Base-by-base conservation (phyloP, 345 rosid genomes). In the Nephelium lappaceum region DNA sequence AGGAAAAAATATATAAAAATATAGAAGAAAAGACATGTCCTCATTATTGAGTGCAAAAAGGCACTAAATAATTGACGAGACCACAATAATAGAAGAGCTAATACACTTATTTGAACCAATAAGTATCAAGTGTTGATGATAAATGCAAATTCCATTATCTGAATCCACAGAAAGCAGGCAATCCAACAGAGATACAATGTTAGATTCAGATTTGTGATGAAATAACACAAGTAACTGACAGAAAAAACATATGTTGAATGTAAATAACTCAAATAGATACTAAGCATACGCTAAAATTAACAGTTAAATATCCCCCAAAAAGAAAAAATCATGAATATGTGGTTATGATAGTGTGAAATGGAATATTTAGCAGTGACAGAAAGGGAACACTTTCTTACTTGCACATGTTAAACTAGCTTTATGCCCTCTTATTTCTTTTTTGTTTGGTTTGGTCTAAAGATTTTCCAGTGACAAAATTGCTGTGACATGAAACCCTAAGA, bases 401-500 rank as follows among this genome's bases (percentile, higher is more conserved):
- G 60, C n/a, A 23, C 43, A 77, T 45, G 74, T 71, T 70, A 27
- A 66, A 8, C 41, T 60, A 15, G 62, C 74, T 66, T 49, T 19
- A 42, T 39, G 69, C 36, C 36, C 31, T 31, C 23, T 47, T 19
- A 15, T 39, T 24, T 3, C 19, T 14, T 49, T 14, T 5, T 1
- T 5, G 1, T 53, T 51, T 5, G 16, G 5, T 53, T 53, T 53
- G 5, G 3, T 16, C 11, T 19, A 78, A 80, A 27, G 70, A 27
- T 31, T 74, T 65, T 14, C 19, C 68, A 19, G 24, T 57, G 69
- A 62, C 68, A 61, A 74, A 77, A 64, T 53, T 73, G 77, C 58
- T 42, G 39, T n/a, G 72, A 47, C 27, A 45, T 58, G 71, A 77
- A 86, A 80, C 88, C 84, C 89, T 83, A 85, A 58, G 61, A 65